Conservation (phyloP, 2,329 filamentous ascomycete species). For the Dothistroma septosporum region DNA sequence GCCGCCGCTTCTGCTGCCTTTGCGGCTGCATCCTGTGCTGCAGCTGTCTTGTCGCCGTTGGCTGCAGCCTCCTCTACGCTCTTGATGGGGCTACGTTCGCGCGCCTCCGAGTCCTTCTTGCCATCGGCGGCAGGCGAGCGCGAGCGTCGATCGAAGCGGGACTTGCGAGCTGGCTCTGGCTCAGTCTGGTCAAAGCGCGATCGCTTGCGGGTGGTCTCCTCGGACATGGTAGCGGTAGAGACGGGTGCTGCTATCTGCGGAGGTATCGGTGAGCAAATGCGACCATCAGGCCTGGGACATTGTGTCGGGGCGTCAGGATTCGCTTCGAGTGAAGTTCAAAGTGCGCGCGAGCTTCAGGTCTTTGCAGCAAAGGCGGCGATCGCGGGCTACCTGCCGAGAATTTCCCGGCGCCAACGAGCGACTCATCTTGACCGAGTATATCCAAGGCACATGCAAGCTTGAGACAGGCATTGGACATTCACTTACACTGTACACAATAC, state of each 20-base stretch:
- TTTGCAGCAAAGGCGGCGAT: background rate
- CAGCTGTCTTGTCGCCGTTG: constrained; percentile 18
- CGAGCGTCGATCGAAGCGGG: constrained; percentile 87
- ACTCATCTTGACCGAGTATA: background rate
- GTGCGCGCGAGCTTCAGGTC: background rate
- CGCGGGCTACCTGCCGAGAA: background rate
- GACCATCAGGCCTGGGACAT: background rate
- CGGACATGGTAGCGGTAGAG: constrained; percentile 57
- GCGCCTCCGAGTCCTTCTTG: constrained; percentile 54
- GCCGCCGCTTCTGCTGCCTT: constrained; percentile 76
- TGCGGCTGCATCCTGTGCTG: constrained; percentile 39
- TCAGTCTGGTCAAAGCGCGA: constrained; percentile 86
- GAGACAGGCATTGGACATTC: constrained; percentile 1
- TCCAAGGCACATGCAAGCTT: background rate
- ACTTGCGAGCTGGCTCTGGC: constrained; percentile 66
- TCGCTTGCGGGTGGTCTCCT: constrained; percentile 69
- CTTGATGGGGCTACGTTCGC: constrained; percentile 74
- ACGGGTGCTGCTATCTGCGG: background rate
- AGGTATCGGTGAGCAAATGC: background rate
- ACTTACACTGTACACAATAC: background rate
- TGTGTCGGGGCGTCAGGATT: background rate
- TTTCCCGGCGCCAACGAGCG: background rate
- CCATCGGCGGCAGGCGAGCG: constrained; percentile 62
- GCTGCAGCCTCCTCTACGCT: constrained; percentile 50
- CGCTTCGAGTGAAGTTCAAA: background rate